Percentiles rank a stretch among this genome's conserved stretches.
Conservation (phyloP, 163 green algal species). For the Coccomyxa subellipsoidea region DNA sequence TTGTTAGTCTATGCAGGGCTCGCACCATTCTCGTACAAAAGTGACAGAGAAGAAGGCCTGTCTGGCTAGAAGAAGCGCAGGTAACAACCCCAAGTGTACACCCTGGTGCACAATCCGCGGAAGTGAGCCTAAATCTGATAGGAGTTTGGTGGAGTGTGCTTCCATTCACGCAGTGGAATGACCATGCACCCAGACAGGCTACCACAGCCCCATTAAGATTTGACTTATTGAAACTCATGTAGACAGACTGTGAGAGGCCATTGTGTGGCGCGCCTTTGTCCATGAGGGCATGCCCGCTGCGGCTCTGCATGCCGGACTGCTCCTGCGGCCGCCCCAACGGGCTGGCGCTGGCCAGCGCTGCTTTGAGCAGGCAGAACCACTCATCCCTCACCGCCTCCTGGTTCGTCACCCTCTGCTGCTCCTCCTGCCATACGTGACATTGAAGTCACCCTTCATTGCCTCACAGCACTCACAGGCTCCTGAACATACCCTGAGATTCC, state of each 20-base stretch:
- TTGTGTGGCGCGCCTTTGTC: constrained; percentile 1
- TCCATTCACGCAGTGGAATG: no score
- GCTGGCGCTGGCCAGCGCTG: constrained; percentile 16
- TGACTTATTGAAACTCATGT: no score
- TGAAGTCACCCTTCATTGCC: neutral
- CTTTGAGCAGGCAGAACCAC: constrained; percentile 47
- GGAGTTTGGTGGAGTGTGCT: no score
- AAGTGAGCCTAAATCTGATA: no score
- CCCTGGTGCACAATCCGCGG: no score
- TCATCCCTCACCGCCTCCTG: constrained; percentile 54
- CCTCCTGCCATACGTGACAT: constrained; percentile 32
- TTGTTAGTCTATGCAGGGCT: neutral
- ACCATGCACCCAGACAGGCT: no score
- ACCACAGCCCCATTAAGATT: no score
- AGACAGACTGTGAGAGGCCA: no score
- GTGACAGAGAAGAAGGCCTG: neutral
- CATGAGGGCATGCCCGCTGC: neutral
- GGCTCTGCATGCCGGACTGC: neutral
- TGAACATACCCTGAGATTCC: neutral
- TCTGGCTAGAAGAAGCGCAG: neutral
- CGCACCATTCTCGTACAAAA: neutral
- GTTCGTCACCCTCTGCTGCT: constrained; percentile 54
- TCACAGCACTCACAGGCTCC: neutral
- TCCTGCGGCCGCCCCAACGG: neutral
- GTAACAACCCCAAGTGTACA: neutral